These are phyloP conservation scores for Daldinia bambusicola DNA, from an alignment of 495 filamentous ascomycete species.

Conservation along the genomic window DNA sequence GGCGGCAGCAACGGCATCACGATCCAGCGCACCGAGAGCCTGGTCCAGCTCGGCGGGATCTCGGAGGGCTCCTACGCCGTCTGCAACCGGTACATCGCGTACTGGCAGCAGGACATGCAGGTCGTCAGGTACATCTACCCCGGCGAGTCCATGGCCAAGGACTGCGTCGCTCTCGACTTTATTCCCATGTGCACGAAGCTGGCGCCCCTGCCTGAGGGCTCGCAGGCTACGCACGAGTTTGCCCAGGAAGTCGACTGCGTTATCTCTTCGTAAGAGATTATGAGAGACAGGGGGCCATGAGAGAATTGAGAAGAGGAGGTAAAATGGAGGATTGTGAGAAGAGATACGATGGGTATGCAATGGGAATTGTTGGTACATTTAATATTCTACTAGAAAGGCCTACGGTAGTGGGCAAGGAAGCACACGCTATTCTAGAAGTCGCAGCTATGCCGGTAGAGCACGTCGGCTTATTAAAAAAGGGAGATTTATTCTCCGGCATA, in stretches of 20 bases:
- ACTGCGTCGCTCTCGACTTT: slow-evolving; percentile 24
- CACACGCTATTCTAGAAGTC: not conserved
- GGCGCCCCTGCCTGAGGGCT: slow-evolving; percentile 9
- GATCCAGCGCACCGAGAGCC: not conserved
- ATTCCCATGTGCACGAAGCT: slow-evolving; percentile 22
- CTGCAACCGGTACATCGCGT: slow-evolving; percentile 27
- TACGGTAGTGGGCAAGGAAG: not conserved
- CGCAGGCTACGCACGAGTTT: slow-evolving; percentile 26
- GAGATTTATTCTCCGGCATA: not conserved
- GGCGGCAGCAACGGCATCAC: slow-evolving; percentile 26
- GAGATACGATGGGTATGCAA: not conserved
- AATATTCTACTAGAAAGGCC: not conserved
- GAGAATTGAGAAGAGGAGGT: not conserved
- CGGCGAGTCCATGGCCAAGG: slow-evolving; percentile 28
- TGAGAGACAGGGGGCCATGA: too few species aligned
- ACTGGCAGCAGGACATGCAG: slow-evolving; percentile 9
- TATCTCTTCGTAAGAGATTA: not conserved
- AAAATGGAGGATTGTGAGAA: not conserved
- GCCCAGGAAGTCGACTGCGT: slow-evolving; percentile 37
- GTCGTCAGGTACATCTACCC: slow-evolving; percentile 34
- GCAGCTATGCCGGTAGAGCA: not conserved
- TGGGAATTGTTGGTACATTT: not conserved
- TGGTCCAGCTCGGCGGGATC: slow-evolving; percentile 14
- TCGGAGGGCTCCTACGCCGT: slow-evolving; percentile 9
- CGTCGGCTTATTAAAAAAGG: not conserved